A percentile compares a stretch with the other conserved stretches of the same genome.
phyloP scores from a whole-genome alignment of 2,329 filamentous ascomycete species.

The Periglandula ipomoeae region DNA sequence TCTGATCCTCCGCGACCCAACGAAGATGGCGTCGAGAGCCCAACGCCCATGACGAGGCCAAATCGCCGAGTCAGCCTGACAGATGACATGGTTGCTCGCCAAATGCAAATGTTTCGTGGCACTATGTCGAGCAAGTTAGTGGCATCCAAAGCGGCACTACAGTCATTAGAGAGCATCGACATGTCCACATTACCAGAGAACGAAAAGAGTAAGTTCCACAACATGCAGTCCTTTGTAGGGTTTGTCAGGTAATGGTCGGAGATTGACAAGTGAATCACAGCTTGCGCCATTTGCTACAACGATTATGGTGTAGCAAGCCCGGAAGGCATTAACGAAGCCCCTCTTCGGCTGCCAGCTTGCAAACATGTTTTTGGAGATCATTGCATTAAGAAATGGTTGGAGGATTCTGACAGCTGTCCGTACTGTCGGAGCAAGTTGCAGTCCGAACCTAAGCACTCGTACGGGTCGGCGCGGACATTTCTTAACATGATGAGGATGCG shows the following conservation, averaged over 20 bases:
- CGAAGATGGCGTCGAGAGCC: conserved; percentile 11
- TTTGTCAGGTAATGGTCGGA: not conserved
- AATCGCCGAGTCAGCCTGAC: conserved; percentile 7
- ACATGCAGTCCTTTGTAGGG: no score
- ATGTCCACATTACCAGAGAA: conserved; percentile 34
- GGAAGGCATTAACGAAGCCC: conserved; percentile 47
- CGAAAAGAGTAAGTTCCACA: conserved; percentile 36
- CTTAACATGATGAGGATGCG: conserved; percentile 22
- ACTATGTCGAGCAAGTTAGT: conserved; percentile 33
- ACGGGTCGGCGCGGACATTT: conserved; percentile 17
- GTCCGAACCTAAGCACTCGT: conserved; percentile 30
- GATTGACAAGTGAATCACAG: conserved; percentile 23
- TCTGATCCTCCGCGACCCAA: conserved; percentile 16
- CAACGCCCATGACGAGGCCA: not conserved
- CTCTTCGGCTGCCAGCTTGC: conserved; percentile 51
- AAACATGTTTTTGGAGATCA: conserved; percentile 55
- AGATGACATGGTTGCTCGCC: conserved; percentile 27
- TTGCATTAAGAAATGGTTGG: conserved; percentile 58
- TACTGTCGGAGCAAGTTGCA: conserved; percentile 55
- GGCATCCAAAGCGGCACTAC: conserved; percentile 37
- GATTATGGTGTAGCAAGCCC: conserved; percentile 48
- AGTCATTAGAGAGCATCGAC: conserved; percentile 36
- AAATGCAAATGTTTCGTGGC: conserved; percentile 38
- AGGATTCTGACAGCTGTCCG: conserved; percentile 53
- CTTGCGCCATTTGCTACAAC: conserved; percentile 56